Conservation (phyloP, 768 basidiomycete genomes). For the Gyrodon lividus region DNA sequence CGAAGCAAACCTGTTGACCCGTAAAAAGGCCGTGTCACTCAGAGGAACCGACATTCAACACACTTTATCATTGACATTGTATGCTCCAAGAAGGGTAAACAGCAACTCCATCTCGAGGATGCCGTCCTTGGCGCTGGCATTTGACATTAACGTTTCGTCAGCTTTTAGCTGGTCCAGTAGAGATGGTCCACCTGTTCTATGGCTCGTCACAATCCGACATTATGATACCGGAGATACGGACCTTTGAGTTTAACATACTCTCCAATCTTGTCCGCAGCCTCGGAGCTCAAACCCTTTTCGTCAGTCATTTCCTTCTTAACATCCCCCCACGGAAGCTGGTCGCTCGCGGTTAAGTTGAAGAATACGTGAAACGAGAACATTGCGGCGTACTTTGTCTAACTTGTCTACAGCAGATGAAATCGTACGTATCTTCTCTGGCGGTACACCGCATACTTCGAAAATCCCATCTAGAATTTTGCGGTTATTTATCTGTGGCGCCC, state of each 20-base stretch:
- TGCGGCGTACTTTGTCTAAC: conserved; percentile 78
- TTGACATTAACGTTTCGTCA: conserved; percentile 64
- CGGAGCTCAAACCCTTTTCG: conserved; percentile 84
- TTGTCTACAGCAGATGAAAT: conserved; percentile 99
- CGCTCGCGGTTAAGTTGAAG: not conserved
- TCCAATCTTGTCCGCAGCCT: conserved; percentile 89
- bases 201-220: not conserved
- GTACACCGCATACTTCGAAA: conserved; percentile 95
- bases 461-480: conserved; percentile 96
- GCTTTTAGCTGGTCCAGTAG: conserved; percentile 69
- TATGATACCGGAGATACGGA: conserved; percentile 24
- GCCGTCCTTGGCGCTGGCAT: conserved; percentile 77
- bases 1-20: conserved; percentile 77
- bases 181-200: conserved; percentile 62
- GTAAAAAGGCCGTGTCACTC: not conserved
- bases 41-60: conserved; percentile 6
- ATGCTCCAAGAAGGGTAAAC: conserved; percentile 80
- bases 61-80: conserved; percentile 77
- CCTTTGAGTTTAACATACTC: conserved; percentile 97
- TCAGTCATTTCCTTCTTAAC: conserved; percentile 96
- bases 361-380: not conserved
- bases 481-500: conserved; percentile 75
- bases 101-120: conserved; percentile 83
- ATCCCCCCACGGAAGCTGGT: conserved; percentile 80
- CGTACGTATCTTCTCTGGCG: conserved; percentile 80